Percentiles rank a stretch among this genome's conserved stretches.
Conservation (phyloP, 768 basidiomycete species). For the Serpula lacrymans region DNA sequence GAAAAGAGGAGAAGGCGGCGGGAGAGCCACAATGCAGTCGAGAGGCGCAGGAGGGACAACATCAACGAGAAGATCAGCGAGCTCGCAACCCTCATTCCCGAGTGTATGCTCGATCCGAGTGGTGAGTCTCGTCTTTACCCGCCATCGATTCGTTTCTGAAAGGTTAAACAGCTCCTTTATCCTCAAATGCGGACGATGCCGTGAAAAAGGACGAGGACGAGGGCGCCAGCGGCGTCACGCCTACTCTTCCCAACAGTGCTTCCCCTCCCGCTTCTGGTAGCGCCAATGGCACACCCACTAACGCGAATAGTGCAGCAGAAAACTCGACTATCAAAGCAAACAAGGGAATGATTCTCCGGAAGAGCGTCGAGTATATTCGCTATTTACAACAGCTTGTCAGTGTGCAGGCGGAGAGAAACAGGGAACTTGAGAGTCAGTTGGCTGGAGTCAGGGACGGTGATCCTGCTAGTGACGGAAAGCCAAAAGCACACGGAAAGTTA, state of each 20-base stretch:
- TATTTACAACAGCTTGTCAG: slow-evolving; percentile 86
- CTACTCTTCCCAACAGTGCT: slow-evolving; percentile 3
- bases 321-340: slow-evolving; percentile 75
- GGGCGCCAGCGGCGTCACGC: slow-evolving; percentile 3
- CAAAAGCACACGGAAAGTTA: neutral
- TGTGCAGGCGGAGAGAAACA: slow-evolving; percentile 72
- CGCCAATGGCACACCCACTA: slow-evolving; percentile 9
- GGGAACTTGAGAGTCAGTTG: slow-evolving; percentile 71
- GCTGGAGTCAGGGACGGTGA: slow-evolving; percentile 27
- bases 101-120: slow-evolving; percentile 70
- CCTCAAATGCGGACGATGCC: slow-evolving; percentile 13
- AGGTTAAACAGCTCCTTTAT: slow-evolving; percentile 14
- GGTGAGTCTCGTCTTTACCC: slow-evolving; percentile 22
- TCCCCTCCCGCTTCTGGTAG: slow-evolving; percentile 9
- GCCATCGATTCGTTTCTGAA: slow-evolving; percentile 11
- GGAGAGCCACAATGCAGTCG: slow-evolving; percentile 92
- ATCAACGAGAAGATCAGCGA: slow-evolving; percentile 96
- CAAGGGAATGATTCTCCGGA: slow-evolving; percentile 90
- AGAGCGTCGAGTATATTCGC: slow-evolving; percentile 57
- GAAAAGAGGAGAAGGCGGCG: slow-evolving; percentile 80
- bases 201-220: slow-evolving; percentile 4
- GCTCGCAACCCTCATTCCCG: slow-evolving; percentile 84
- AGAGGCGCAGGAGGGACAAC: slow-evolving; percentile 82
- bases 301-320: slow-evolving; percentile 23
- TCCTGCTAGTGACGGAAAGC: slow-evolving; percentile 16